phyloP scores from a whole-genome alignment of 306 rosid species.

The Luffa acutangula region DNA sequence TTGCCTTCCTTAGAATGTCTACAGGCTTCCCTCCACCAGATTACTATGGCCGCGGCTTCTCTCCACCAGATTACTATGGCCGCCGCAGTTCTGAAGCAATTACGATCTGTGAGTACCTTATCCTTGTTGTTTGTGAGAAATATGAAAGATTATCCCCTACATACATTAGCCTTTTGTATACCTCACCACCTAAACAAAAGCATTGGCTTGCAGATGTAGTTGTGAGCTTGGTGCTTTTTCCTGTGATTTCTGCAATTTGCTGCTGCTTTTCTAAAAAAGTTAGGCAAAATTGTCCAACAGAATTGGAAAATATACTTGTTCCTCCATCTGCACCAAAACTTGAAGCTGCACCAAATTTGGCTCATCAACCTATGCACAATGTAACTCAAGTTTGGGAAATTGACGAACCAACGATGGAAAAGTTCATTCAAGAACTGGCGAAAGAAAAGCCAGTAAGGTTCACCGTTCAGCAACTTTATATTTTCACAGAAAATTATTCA shows the following conservation, averaged over 20 bases:
- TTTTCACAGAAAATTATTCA: not conserved
- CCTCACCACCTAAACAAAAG: not conserved
- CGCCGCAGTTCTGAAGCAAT: not conserved
- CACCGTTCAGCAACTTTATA: not conserved
- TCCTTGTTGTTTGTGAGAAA: not conserved
- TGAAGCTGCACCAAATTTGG: not conserved
- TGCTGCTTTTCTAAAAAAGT: not conserved
- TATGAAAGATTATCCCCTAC: not conserved
- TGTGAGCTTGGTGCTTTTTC: not conserved
- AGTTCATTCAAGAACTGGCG: not conserved
- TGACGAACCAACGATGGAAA: not conserved
- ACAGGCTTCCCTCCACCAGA: not conserved
- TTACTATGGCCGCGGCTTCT: not conserved
- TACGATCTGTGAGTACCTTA: not conserved
- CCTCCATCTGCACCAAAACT: not conserved
- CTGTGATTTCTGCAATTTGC: not conserved
- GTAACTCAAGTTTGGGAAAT: not conserved
- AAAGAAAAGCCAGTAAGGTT: not conserved
- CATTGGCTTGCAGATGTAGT: slow-evolving; percentile 1
- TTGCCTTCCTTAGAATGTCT: not conserved
- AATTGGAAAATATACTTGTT: not conserved
- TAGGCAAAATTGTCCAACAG: not conserved
- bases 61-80: too few species aligned
- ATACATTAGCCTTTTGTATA: not conserved
- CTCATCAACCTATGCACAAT: not conserved